These are phyloP conservation scores for Eucalyptus pauciflora DNA, from an alignment of 345 rosid genomes.

Conservation along the genomic window DNA sequence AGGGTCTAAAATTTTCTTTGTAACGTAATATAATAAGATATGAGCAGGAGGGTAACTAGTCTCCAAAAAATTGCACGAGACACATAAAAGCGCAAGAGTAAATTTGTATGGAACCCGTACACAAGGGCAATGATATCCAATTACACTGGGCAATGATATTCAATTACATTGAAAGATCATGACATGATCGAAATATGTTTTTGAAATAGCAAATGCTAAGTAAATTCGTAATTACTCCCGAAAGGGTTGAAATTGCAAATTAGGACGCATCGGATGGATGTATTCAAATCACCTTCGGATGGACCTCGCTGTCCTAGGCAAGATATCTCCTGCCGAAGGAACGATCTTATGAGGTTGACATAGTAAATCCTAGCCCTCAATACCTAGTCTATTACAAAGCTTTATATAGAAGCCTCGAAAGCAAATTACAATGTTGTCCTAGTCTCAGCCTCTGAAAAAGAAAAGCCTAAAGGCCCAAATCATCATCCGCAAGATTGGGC, in stretches of 20 bases:
- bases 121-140: not conserved
- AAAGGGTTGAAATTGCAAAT: not conserved
- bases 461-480: not conserved
- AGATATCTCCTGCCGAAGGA: not conserved
- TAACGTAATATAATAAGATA: not conserved
- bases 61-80: not conserved
- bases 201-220: not conserved
- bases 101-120: not conserved
- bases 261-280: rapidly evolving
- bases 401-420: not conserved
- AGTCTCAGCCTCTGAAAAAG: not conserved
- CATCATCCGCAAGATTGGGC: not conserved
- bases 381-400: not conserved
- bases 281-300: rapidly evolving
- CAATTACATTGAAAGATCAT: not conserved
- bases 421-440: not conserved
- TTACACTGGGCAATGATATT: not conserved
- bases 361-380: not conserved
- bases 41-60: too few relatives aligned
- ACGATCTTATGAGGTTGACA: not conserved
- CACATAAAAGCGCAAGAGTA: rapidly evolving
- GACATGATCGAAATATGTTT: rapidly evolving
- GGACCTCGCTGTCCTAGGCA: not conserved
- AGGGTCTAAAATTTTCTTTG: not conserved
- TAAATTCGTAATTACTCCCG: rapidly evolving